Conservation (phyloP, 805 yeast genomes). For the Cyberlindnera mycetangii region DNA sequence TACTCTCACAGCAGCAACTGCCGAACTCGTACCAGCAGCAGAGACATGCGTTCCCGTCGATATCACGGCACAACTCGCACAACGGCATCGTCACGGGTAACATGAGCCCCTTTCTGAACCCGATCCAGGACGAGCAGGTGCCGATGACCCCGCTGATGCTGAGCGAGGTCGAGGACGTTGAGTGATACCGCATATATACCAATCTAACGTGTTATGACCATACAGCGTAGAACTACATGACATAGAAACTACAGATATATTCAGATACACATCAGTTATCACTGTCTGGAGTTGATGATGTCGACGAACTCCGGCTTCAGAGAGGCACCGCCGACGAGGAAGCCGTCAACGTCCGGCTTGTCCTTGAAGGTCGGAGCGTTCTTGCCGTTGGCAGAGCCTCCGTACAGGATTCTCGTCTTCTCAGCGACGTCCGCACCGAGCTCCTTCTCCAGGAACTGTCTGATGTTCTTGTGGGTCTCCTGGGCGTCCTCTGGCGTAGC, state of each 20-base stretch:
- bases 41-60: constrained; percentile 17
- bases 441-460: constrained; percentile 74
- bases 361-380: constrained; percentile 88
- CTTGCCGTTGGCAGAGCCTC: constrained; percentile 97
- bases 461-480: constrained; percentile 85
- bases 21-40: constrained; percentile 21
- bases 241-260: not conserved
- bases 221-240: too few relatives aligned
- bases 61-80: constrained; percentile 14
- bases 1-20: constrained; percentile 19
- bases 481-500: constrained; percentile 99
- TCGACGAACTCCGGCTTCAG: constrained; percentile 97
- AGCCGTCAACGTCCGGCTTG: constrained; percentile 94
- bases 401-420: constrained; percentile 86
- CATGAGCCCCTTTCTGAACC: constrained; percentile 25
- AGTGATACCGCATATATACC: not conserved
- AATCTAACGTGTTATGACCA: not conserved
- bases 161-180: constrained; percentile 3
- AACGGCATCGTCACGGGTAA: constrained; percentile 8
- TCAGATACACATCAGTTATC: too few relatives aligned
- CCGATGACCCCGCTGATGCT: constrained; percentile 29
- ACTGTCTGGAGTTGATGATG: constrained; percentile 88
- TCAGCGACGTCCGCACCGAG: constrained; percentile 79
- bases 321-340: constrained; percentile 99
- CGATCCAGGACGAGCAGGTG: constrained; percentile 17